Evolutionary conservation across 1,284 basidiomycete genomes (phyloP).

Genomic region (Melanopsichium pennsylvanicum): DNA sequence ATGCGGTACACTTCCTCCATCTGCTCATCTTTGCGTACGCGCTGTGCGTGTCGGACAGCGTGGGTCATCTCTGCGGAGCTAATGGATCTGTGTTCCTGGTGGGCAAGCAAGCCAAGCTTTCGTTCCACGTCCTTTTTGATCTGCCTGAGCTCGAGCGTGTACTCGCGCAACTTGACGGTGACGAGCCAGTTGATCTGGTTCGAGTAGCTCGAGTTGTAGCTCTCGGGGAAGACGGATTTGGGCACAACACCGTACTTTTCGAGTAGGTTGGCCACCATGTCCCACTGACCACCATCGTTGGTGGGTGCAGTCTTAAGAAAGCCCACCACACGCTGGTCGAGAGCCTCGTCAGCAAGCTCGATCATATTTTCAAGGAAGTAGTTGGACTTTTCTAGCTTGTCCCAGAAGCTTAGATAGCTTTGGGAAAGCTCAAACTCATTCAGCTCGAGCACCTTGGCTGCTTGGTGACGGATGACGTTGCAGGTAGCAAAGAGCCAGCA

Average conservation of each 20-base stretch:
- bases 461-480: constrained; percentile 82
- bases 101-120: constrained; percentile 66
- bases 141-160: constrained; percentile 80
- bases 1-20: constrained; percentile 87
- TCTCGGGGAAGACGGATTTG: constrained; percentile 83
- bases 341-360: constrained; percentile 78
- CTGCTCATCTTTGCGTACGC: constrained; percentile 79
- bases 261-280: constrained; percentile 86
- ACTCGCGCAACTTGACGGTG: constrained; percentile 89
- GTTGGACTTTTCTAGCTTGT: constrained; percentile 90
- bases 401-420: constrained; percentile 67
- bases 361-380: constrained; percentile 90
- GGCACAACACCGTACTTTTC: constrained; percentile 55
- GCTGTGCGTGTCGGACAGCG: constrained; percentile 53
- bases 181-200: constrained; percentile 78
- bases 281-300: constrained; percentile 76
- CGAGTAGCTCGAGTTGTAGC: constrained; percentile 80
- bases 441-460: constrained; percentile 85
- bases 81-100: neutral
- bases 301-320: constrained; percentile 81
- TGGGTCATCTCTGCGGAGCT: constrained; percentile 11
- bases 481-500: constrained; percentile 60
- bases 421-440: constrained; percentile 89
- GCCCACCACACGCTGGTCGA: constrained; percentile 82
- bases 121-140: constrained; percentile 67